Conservation (phyloP, 1,139 yeast species). For the Protomyces inundatus region DNA sequence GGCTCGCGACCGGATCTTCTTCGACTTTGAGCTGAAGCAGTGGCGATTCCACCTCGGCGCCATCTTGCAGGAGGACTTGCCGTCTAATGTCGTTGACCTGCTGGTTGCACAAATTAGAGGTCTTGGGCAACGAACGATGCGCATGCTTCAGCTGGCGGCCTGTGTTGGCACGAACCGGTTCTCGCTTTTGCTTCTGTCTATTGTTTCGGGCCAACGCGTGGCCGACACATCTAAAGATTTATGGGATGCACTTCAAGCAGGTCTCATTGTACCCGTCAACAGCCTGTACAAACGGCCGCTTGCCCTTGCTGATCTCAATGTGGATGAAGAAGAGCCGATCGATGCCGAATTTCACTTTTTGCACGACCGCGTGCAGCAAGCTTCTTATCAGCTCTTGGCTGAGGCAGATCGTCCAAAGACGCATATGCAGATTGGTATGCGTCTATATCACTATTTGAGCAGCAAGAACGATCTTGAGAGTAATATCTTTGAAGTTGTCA, state of each 20-base stretch:
- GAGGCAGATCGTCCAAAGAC: constrained; percentile 3
- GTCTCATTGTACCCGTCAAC: constrained; percentile 14
- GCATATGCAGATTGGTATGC: constrained; percentile 21
- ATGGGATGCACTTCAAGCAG: constrained; percentile 21
- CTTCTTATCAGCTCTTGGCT: constrained; percentile 12
- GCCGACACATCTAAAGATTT: constrained; percentile 1
- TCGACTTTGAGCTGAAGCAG: constrained; percentile 2
- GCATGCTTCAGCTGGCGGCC: constrained; percentile 16
- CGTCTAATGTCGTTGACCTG: constrained; percentile 15
- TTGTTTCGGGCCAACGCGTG: constrained; percentile 3
- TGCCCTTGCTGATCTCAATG: not conserved
- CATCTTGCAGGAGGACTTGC: constrained; percentile 18
- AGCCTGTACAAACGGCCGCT: constrained; percentile 9
- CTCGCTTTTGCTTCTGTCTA: constrained; percentile 2
- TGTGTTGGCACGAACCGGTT: constrained; percentile 20
- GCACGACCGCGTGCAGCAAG: constrained; percentile 26
- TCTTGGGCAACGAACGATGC: constrained; percentile 1
- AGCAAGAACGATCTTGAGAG: not conserved
- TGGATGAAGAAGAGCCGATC: constrained; percentile 3
- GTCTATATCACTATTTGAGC: not conserved
- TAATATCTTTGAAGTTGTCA: constrained; percentile 13
- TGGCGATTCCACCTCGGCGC: constrained; percentile 19
- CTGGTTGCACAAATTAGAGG: constrained; percentile 4
- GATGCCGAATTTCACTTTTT: constrained; percentile 18
- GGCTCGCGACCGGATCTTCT: constrained; percentile 1